These are phyloP conservation scores for Candida sanyaensis DNA, from an alignment of 1,139 yeast species.

Conservation along the genomic window DNA sequence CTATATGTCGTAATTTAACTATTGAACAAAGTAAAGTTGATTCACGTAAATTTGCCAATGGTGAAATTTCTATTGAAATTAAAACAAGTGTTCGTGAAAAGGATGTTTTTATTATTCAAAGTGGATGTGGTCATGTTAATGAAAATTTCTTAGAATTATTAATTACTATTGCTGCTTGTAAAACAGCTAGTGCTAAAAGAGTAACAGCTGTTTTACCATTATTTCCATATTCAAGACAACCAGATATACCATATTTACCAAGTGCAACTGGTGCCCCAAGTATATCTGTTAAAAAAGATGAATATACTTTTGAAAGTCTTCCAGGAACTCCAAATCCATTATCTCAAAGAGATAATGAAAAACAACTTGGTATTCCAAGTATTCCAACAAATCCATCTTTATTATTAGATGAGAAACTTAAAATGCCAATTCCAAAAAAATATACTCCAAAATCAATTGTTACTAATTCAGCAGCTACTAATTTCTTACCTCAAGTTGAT, in stretches of 20 bases:
- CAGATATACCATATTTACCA: conserved; percentile 89
- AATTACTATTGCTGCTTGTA: conserved; percentile 91
- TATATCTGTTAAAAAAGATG: conserved; percentile 40
- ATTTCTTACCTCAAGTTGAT: conserved; percentile 34
- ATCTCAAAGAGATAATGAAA: conserved; percentile 19
- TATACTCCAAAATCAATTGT: conserved; percentile 29
- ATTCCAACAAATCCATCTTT: background rate
- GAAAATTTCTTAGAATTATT: conserved; percentile 87
- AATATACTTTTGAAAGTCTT: conserved; percentile 60
- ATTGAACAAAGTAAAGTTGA: conserved; percentile 60
- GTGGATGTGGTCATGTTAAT: conserved; percentile 88
- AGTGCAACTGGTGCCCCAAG: conserved; percentile 54
- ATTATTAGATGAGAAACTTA: conserved; percentile 2
- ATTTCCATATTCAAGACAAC: conserved; percentile 95
- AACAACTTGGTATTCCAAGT: background rate
- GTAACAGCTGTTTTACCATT: conserved; percentile 95
- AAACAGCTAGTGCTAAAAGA: conserved; percentile 89
- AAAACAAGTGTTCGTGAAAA: conserved; percentile 88
- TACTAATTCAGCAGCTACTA: conserved; percentile 31
- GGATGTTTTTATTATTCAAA: conserved; percentile 83
- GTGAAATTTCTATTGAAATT: conserved; percentile 86
- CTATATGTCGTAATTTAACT: conserved; percentile 65
- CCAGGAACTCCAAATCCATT: conserved; percentile 61
- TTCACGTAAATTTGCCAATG: conserved; percentile 68
- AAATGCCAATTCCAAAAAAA: conserved; percentile 12